Conservation (phyloP, 805 yeast species). For the Saccharomyces paradoxus region DNA sequence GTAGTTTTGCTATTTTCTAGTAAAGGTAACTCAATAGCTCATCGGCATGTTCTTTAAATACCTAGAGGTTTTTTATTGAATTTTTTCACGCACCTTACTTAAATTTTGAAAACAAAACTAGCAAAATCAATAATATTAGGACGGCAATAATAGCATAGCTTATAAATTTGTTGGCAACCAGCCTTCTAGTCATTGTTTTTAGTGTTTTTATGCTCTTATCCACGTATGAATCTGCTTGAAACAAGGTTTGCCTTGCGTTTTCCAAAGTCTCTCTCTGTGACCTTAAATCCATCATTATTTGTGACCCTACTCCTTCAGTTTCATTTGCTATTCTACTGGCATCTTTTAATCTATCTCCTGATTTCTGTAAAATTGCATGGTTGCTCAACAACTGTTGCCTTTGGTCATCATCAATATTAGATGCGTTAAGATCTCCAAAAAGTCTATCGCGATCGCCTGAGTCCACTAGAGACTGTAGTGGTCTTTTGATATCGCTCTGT, state of each 20-base stretch:
- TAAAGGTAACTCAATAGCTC: not conserved
- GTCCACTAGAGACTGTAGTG: conserved; percentile 51
- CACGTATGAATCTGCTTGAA: conserved; percentile 87
- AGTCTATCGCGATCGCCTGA: conserved; percentile 64
- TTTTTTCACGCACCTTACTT: conserved; percentile 32
- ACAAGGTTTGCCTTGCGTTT: conserved; percentile 76
- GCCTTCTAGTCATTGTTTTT: conserved; percentile 83
- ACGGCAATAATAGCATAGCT: conserved; percentile 89
- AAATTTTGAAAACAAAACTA: conserved; percentile 80
- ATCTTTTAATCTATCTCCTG: conserved; percentile 76
- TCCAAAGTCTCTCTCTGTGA: conserved; percentile 89
- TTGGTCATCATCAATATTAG: conserved; percentile 44
- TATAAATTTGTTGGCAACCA: conserved; percentile 84
- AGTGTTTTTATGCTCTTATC: conserved; percentile 82
- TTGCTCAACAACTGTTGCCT: conserved; percentile 73
- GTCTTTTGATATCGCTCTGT: conserved; percentile 48
- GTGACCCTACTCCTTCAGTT: conserved; percentile 86
- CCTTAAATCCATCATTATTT: conserved; percentile 77
- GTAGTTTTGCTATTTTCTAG: too few species aligned
- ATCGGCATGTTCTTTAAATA: conserved; percentile 16
- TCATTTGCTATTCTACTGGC: conserved; percentile 87
- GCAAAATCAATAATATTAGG: conserved; percentile 66
- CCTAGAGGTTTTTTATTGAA: conserved; percentile 34
- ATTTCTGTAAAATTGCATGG: conserved; percentile 71
- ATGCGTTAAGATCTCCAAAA: conserved; percentile 45